phyloP scores from a whole-genome alignment of 2,329 filamentous ascomycete genomes.

The Arachnomyces sp. region DNA sequence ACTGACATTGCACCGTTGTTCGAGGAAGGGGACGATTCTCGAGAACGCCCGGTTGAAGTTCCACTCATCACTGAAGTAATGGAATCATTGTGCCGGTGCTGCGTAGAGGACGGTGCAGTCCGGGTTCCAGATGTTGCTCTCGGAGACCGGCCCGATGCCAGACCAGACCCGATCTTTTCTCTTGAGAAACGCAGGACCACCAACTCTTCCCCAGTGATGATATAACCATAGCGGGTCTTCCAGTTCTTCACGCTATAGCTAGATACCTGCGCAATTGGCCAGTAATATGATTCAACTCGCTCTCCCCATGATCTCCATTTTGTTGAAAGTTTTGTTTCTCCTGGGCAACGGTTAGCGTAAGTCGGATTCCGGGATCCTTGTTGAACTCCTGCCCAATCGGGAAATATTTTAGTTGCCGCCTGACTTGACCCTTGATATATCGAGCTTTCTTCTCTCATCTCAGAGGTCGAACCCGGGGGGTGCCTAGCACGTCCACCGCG shows the following conservation, averaged over 20 bases:
- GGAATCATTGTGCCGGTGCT: too few species aligned
- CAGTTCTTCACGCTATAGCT: constrained; percentile 1
- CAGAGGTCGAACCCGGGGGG: too few species aligned
- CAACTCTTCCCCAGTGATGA: constrained; percentile 7
- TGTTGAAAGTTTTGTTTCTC: constrained; percentile 6
- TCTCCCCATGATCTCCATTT: neutral
- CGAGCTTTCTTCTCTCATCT: neutral
- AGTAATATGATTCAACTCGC: neutral
- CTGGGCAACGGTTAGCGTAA: constrained; percentile 2
- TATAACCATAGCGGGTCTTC: constrained; percentile 7
- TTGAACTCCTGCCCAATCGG: constrained; percentile 4
- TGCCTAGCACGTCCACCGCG: too few species aligned
- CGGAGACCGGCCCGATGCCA: constrained; percentile 1
- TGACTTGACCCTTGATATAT: too few species aligned
- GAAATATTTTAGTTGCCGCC: neutral
- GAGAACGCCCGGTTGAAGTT: too few species aligned
- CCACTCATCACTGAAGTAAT: too few species aligned
- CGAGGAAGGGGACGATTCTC: too few species aligned
- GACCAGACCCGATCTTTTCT: constrained; percentile 2
- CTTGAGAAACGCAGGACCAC: constrained; percentile 7
- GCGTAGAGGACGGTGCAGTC: too few species aligned
- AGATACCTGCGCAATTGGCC: constrained; percentile 4
- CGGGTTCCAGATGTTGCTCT: neutral
- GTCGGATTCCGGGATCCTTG: neutral
- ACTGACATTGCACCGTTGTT: too few species aligned